Conservation (phyloP, 768 basidiomycete genomes). For the Amanita brunnescens region DNA sequence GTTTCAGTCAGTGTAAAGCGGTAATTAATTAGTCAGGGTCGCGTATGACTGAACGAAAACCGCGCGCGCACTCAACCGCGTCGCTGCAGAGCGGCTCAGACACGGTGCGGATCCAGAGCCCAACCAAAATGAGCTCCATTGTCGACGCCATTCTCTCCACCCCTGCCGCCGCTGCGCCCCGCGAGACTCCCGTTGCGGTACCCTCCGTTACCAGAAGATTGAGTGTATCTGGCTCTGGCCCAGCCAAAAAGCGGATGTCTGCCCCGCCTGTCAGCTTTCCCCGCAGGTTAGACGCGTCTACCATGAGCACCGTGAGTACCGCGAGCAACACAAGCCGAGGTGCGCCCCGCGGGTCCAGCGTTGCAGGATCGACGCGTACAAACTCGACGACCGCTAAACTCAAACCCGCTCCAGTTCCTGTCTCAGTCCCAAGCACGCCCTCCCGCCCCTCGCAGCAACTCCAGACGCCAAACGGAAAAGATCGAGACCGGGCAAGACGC, state of each 20-base stretch:
- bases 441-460: background rate
- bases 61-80: conserved; percentile 44
- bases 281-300: background rate
- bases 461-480: background rate
- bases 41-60: conserved; percentile 23
- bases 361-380: conserved; percentile 17
- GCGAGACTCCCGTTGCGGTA: conserved; percentile 39
- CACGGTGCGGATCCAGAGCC: conserved; percentile 31
- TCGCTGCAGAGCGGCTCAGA: conserved; percentile 37
- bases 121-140: conserved; percentile 4
- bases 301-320: conserved; percentile 8
- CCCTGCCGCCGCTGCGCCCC: conserved; percentile 28
- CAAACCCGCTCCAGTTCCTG: background rate
- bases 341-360: conserved; percentile 9
- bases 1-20: too few relatives aligned
- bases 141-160: background rate
- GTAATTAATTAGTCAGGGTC: too few relatives aligned
- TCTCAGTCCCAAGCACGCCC: background rate
- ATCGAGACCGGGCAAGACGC: background rate
- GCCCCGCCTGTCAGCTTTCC: background rate
- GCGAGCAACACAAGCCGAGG: conserved; percentile 9
- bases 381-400: background rate
- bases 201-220: conserved; percentile 14
- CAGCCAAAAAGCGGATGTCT: conserved; percentile 2
- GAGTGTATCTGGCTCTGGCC: conserved; percentile 30